These are phyloP conservation scores for Lachnellula arida DNA, from an alignment of 2,329 filamentous ascomycete species.

Conservation along the genomic window DNA sequence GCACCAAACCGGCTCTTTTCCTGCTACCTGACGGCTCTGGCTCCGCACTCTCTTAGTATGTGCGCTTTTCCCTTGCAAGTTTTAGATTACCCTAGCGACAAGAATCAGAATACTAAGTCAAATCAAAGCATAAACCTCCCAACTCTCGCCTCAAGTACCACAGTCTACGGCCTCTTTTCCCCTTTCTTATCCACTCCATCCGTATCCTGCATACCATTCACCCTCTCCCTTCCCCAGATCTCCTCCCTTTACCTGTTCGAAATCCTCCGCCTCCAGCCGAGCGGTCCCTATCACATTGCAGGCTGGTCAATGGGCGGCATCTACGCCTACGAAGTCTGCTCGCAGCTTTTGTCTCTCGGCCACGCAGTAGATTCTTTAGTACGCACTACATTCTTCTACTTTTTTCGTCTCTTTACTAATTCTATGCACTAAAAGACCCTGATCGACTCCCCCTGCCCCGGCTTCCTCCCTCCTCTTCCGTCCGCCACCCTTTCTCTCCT, in stretches of 20 bases:
- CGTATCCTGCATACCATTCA: constrained; percentile 8
- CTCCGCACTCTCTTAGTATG: no score
- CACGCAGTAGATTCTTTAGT: not conserved
- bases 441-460: no score
- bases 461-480: no score
- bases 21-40: no score
- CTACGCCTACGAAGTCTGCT: constrained; percentile 34
- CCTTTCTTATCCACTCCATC: no score
- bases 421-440: not conserved
- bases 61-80: no score
- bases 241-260: constrained; percentile 14
- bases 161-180: constrained; percentile 22
- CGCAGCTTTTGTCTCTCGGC: constrained; percentile 13
- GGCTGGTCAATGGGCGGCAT: constrained; percentile 37
- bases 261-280: constrained; percentile 28
- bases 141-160: constrained; percentile 6
- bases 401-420: not conserved
- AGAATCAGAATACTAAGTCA: no score
- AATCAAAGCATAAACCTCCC: no score
- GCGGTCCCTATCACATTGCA: constrained; percentile 35
- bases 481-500: no score
- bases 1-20: no score
- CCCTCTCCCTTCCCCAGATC: constrained; percentile 19
- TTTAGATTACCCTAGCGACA: no score
- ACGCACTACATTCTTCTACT: not conserved